Evolutionary conservation across 371 early-diverging fungal genomes (phyloP).

Genomic region (Mortierella polycephala): DNA sequence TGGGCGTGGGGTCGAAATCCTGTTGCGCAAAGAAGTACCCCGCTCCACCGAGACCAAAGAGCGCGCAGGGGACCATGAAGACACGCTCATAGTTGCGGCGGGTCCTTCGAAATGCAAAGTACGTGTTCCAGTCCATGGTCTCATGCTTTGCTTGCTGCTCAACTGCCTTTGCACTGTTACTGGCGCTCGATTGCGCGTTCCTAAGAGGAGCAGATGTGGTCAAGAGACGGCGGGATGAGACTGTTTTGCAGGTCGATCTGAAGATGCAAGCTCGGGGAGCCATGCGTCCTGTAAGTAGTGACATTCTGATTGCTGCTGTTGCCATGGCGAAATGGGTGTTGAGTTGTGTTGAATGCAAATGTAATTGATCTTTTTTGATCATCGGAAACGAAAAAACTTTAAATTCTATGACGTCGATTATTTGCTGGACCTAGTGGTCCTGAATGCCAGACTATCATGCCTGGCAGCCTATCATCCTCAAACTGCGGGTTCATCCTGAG

Average conservation of each 20-base stretch:
- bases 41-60: slow-evolving; percentile 68
- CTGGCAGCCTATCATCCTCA: too few species aligned
- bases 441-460: too few species aligned
- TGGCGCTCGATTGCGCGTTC: slow-evolving; percentile 15
- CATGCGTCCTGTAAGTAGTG: slow-evolving; percentile 37
- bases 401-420: too few species aligned
- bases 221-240: slow-evolving; percentile 29
- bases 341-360: neutral
- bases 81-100: slow-evolving; percentile 77
- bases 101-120: slow-evolving; percentile 80
- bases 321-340: slow-evolving; percentile 15
- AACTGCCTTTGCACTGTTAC: slow-evolving; percentile 3
- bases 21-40: slow-evolving; percentile 77
- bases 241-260: slow-evolving; percentile 9
- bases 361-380: too few species aligned
- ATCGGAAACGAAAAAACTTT: too few species aligned
- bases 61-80: slow-evolving; percentile 70
- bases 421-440: too few species aligned
- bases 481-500: too few species aligned
- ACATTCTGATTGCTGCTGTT: slow-evolving; percentile 49
- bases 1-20: slow-evolving; percentile 81
- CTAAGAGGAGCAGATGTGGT: slow-evolving; percentile 25
- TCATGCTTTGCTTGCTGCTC: slow-evolving; percentile 14
- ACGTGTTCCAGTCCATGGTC: slow-evolving; percentile 75
- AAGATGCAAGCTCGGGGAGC: slow-evolving; percentile 23